Conservation (phyloP, 768 basidiomycete species). For the Hydnomerulius pinastri region DNA sequence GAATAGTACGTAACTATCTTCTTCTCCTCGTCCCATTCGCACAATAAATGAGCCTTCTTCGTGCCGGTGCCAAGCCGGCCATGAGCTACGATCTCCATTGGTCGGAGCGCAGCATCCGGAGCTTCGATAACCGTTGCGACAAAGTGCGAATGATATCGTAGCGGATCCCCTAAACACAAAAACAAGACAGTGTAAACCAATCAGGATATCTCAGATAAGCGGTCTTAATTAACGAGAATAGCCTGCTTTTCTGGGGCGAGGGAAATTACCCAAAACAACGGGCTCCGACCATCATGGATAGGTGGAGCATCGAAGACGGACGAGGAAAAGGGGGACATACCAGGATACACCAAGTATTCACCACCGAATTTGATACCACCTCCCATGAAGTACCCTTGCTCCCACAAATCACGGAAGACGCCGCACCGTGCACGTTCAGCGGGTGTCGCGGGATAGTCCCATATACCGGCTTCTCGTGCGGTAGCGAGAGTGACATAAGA, state of each 20-base stretch:
- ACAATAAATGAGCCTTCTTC: conserved; percentile 92
- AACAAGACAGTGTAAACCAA: background rate
- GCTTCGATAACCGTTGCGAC: conserved; percentile 79
- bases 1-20: conserved; percentile 71
- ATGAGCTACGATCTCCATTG: conserved; percentile 95
- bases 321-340: conserved; percentile 41
- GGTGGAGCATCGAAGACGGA: background rate
- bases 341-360: conserved; percentile 95
- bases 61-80: conserved; percentile 95
- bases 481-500: conserved; percentile 57
- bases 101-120: conserved; percentile 57
- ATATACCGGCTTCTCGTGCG: conserved; percentile 70
- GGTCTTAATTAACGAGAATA: conserved; percentile 3
- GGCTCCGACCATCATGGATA: background rate
- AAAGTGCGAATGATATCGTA: conserved; percentile 97
- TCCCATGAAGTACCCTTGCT: conserved; percentile 85
- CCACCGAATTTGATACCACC: conserved; percentile 93
- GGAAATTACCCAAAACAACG: background rate
- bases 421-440: conserved; percentile 74
- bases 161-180: conserved; percentile 70
- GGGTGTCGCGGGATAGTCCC: conserved; percentile 70
- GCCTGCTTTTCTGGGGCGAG: background rate
- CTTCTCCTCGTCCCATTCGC: conserved; percentile 79
- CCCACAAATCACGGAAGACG: conserved; percentile 81
- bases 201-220: conserved; percentile 10